These are phyloP conservation scores for Marasmius tenuissimus DNA, from an alignment of 1,284 basidiomycete genomes.

Conservation along the genomic window DNA sequence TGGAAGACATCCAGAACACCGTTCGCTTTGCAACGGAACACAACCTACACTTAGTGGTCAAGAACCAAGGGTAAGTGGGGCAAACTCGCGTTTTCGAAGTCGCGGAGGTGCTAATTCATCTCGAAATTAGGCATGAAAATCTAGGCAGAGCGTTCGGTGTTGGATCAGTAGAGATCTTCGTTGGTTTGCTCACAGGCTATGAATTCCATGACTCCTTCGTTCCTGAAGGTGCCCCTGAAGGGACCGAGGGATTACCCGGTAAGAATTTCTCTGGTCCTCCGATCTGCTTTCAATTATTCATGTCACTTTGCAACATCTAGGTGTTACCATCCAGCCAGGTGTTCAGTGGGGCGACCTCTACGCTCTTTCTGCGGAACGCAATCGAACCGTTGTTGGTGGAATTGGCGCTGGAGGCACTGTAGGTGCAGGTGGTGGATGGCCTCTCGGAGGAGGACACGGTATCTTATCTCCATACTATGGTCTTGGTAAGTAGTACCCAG, in stretches of 20 bases:
- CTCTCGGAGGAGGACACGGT: slow-evolving; percentile 6
- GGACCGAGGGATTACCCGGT: slow-evolving; percentile 4
- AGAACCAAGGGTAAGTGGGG: slow-evolving; percentile 36
- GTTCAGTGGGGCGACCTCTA: slow-evolving; percentile 36
- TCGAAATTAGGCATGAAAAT: neutral
- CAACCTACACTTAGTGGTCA: slow-evolving; percentile 37
- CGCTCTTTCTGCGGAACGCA: slow-evolving; percentile 23
- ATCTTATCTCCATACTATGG: slow-evolving; percentile 36
- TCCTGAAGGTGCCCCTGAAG: slow-evolving; percentile 25
- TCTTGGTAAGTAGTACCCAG: slow-evolving; percentile 29
- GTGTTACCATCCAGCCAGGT: slow-evolving; percentile 33
- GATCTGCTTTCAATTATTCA: neutral
- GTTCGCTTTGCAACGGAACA: slow-evolving; percentile 32
- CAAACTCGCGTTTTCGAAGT: neutral
- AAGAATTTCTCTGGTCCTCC: slow-evolving; percentile 12
- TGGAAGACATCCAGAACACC: slow-evolving; percentile 31
- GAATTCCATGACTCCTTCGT: slow-evolving; percentile 32
- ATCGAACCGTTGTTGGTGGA: slow-evolving; percentile 5
- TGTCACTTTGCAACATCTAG: slow-evolving; percentile 13
- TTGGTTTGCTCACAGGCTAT: slow-evolving; percentile 39
- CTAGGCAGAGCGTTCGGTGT: slow-evolving; percentile 34
- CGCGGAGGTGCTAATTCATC: neutral
- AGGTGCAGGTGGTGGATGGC: slow-evolving; percentile 1
- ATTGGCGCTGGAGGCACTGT: neutral
- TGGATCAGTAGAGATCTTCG: slow-evolving; percentile 33